Evolutionary conservation across 2,329 filamentous ascomycete genomes (phyloP), one percentile per base, ranked within the genome.

Genomic region (Neurospora sp.): DNA sequence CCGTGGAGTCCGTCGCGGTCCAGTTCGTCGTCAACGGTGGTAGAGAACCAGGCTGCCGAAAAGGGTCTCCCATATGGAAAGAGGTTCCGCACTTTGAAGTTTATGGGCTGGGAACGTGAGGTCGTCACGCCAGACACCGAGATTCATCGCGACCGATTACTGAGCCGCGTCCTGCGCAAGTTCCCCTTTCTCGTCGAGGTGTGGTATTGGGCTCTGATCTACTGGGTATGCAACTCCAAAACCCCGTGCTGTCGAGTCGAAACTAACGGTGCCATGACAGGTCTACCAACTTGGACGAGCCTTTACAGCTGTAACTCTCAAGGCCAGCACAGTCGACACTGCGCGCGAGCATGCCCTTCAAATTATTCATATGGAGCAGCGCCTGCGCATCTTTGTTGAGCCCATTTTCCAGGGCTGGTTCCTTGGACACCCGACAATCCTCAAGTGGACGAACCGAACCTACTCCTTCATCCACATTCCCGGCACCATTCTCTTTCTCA

Each of bases 391-490:
- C 38, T 92, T 92, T 78, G 83, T 84, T 80, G 90, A 93, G 78
- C 79, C 87, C 3, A 81, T 81, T 13, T 83, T 92, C 66, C 90
- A 93, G 79, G 78, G 80, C 42, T 84, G 80, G 79, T 84, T 84
- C 75, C 77, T 82, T 70, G 78, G 80, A 23, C 84, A 84, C 68
- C 84, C 88, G 1, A 76, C 81, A 38, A 75, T 90, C 58, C 85
- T 93, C 82, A 86, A 83, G 73, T 91, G 86, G 86, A 91, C 89
- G 74, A 93, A 93, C 79, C 85, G 90, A 76, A 84, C 87, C 38
- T 93, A 93, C 80, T 92, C 90, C 6, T 92, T 92, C 79, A 91
- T 93, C 75, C 91, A 93, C 78, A 93, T 93, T 70, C 91, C 90
- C 0, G 90, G 90, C 15, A 92, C 90, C 6, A 92, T 93, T 73